Base-by-base conservation (phyloP, 345 rosid genomes). In the Populus alba region DNA sequence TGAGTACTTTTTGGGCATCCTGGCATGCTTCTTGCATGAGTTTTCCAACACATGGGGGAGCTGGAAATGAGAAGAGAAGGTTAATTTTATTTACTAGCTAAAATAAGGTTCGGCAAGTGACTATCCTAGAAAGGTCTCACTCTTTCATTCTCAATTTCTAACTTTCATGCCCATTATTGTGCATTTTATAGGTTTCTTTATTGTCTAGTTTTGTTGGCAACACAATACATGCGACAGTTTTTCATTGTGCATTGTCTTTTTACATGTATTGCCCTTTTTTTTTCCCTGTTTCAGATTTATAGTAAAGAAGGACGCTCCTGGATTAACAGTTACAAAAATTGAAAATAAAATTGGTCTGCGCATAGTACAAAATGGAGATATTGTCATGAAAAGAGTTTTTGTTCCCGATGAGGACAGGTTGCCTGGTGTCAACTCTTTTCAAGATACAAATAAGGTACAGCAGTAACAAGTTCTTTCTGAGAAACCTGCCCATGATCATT, bases 281-380 rank as follows among this genome's bases (percentile, higher is more conserved):
- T 65, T 33, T 76, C 70, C 75, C n/a, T 74, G 70, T 78, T 89
- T 80, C 97, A 96, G 97, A 82, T 96, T 67, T 81, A 79, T 92
- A 72, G 90, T 91, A 79, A 90, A 91, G 90, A 96, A 94, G 87
- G 88, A 92, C 82, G 91, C 93, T n/a, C 97, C 97, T 77, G 98
- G 99, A 68, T 82, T 96, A 80, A 88, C 87, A 38, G 93, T 78
- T 73, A 94, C 93, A 41, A 96, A 96, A 87, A 96, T 96, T 20
- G 89, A 86, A 67, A 94, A 96, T 75, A 96, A 96, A 89, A 96
- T 96, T 78, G 99, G 97, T 31, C 83, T 96, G 68, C 90, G 98
- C 37, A 96, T 92, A 5, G 99, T 96, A 78, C 98, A 96, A 84
- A 96, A 96, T 86, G 99, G 97, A 80, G 99, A 96, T 86, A 92